phyloP scores from a whole-genome alignment of 257 asterid genomes.

The Galeopsis tetrahit region DNA sequence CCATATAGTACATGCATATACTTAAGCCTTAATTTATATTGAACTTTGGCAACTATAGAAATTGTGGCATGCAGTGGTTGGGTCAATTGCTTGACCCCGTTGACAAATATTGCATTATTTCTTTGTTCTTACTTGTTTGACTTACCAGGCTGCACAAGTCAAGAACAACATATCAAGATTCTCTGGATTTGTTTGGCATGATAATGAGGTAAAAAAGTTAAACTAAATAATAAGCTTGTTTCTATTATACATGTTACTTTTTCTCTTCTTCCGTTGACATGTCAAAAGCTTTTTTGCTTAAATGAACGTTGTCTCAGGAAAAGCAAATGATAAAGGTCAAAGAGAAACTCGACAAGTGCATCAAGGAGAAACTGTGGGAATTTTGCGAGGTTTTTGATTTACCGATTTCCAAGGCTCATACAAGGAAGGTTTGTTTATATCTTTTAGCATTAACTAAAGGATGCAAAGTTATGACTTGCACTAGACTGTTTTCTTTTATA shows the following conservation, averaged over 20 bases:
- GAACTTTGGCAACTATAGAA: slow-evolving; percentile 7
- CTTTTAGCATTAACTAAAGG: slow-evolving; percentile 18
- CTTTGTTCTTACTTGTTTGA: slow-evolving; percentile 33
- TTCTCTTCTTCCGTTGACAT: slow-evolving; percentile 13
- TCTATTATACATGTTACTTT: slow-evolving; percentile 2
- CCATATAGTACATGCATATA: background rate
- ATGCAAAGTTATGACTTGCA: slow-evolving; percentile 21
- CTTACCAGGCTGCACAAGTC: slow-evolving; percentile 75
- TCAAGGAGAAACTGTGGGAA: slow-evolving; percentile 83
- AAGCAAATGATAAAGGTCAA: slow-evolving; percentile 72
- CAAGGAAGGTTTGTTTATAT: slow-evolving; percentile 72
- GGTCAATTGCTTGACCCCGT: slow-evolving; percentile 6
- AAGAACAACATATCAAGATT: slow-evolving; percentile 78
- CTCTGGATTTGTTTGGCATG: slow-evolving; percentile 96
- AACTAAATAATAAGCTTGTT: slow-evolving; percentile 4
- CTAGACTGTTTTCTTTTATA: slow-evolving; percentile 4
- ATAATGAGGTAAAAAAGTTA: slow-evolving; percentile 60
- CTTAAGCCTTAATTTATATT: slow-evolving; percentile 7
- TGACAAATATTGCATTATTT: slow-evolving; percentile 1
- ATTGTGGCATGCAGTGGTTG: slow-evolving; percentile 12
- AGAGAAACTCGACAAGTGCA: slow-evolving; percentile 88
- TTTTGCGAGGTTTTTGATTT: slow-evolving; percentile 81
- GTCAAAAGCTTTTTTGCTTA: slow-evolving; percentile 23
- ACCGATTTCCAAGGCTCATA: slow-evolving; percentile 60
- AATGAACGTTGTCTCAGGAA: slow-evolving; percentile 55